Evolutionary conservation across 2,329 filamentous ascomycete species (phyloP), one percentile per base, ranked within the genome.

Genomic region (Trichoderma citrinoviride): DNA sequence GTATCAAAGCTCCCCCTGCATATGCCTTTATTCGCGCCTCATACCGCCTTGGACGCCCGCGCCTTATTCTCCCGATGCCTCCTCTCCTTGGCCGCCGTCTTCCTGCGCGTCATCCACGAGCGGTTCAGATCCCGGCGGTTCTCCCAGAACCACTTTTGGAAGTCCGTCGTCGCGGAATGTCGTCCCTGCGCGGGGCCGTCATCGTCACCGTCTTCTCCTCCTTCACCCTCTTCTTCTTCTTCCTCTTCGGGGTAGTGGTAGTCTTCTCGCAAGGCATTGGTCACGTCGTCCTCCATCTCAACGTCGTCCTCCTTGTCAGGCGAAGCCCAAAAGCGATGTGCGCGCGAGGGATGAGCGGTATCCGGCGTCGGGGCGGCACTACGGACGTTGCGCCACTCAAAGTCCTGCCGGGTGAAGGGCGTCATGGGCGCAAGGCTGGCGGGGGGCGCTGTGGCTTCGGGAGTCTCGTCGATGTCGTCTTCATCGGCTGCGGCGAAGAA

Each of bases 281-380:
- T 78, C 0, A 81, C 80, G 0, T 84, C 80, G 0, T 82, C 80
- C 1, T 63, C 66, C 12, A 82, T 79, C 15, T 75, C 75, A 1
- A 76, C 74, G 2, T 75, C n/a, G n/a, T n/a, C n/a, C n/a, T n/a
- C 73, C 1, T 75, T 74, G 6, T 61, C 56, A 0, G 54, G 64
- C n/a, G 64, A 63, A 17, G 44, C 61, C 82, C 85, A 87, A 27
- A 89, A 81, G 68, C 82, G 80, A 72, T 89, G 88, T 64, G 81
- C 83, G 29, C 87, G 85, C 46, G 82, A 87, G 2, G 91, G 87
- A 66, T 93, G 87, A 1, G 92, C 92, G 0, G 95, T 98, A 73
- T 99, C 95, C 0, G 95, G 95, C 0, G 95, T 99, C 0, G 95
- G 95, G 2, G 95, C 95, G 6, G 93, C 93, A 74, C 93, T 97